These are phyloP conservation scores for Pugionium dolabratum DNA, from an alignment of 345 rosid genomes.

Conservation along the genomic window DNA sequence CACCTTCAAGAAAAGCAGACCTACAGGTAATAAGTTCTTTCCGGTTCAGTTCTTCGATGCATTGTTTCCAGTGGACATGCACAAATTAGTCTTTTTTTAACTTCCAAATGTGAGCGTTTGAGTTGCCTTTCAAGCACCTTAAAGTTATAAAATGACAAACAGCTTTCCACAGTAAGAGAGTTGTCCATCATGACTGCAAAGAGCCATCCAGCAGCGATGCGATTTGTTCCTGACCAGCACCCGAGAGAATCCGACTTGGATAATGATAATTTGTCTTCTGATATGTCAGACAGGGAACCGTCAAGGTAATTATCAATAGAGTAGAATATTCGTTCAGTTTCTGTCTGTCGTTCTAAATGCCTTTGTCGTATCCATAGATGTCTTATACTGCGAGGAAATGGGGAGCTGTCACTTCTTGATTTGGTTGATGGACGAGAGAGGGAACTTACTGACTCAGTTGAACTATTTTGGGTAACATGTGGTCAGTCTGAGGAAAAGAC, in stretches of 20 bases:
- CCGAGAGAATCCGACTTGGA: slow-evolving; percentile 52
- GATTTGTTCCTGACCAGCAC: slow-evolving; percentile 87
- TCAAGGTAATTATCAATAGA: slow-evolving; percentile 58
- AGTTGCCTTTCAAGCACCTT: slow-evolving; percentile 62
- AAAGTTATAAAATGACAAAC: slow-evolving; percentile 99
- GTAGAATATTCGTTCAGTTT: slow-evolving; percentile 24
- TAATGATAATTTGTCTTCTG: slow-evolving; percentile 54
- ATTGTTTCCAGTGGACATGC: slow-evolving; percentile 22
- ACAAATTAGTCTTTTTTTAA: slow-evolving; percentile 10
- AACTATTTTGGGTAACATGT: slow-evolving; percentile 97
- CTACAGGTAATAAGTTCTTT: slow-evolving; percentile 67
- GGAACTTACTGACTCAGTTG: slow-evolving; percentile 93
- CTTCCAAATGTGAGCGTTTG: slow-evolving; percentile 28
- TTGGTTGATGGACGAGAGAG: slow-evolving; percentile 97
- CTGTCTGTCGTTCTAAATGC: slow-evolving; percentile 40
- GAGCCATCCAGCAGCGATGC: slow-evolving; percentile 99
- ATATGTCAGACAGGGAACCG: slow-evolving; percentile 64
- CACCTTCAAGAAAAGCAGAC: slow-evolving; percentile 70
- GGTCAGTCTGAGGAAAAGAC: slow-evolving; percentile 87
- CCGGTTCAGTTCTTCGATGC: slow-evolving; percentile 9
- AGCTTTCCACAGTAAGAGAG: slow-evolving; percentile 99
- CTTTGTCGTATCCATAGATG: slow-evolving; percentile 56
- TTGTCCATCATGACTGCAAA: slow-evolving; percentile 98
- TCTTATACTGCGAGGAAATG: slow-evolving; percentile 85
- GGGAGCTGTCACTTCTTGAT: slow-evolving; percentile 95